These are phyloP conservation scores for Acmispon strigosus DNA, from an alignment of 306 rosid genomes.

Conservation along the genomic window DNA sequence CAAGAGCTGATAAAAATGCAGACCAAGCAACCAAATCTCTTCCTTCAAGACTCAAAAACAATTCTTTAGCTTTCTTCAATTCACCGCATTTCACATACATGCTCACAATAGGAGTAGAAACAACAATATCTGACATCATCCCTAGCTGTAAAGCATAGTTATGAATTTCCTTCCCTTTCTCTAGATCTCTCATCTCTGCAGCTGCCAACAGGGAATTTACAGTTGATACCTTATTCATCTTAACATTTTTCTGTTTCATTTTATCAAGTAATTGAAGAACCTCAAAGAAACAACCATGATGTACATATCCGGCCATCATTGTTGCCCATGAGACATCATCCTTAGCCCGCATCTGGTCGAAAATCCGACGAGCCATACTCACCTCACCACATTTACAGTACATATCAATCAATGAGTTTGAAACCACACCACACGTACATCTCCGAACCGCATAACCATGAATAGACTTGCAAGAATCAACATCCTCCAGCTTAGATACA, in stretches of 20 bases:
- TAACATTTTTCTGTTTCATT: slow-evolving; percentile 22
- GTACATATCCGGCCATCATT: slow-evolving; percentile 59
- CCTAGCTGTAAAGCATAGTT: slow-evolving; percentile 32
- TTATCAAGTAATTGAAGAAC: slow-evolving; percentile 48
- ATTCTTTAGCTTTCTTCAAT: slow-evolving; percentile 40
- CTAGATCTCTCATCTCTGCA: slow-evolving; percentile 47
- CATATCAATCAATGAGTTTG: slow-evolving; percentile 64
- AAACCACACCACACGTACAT: slow-evolving; percentile 26
- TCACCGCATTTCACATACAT: slow-evolving; percentile 69
- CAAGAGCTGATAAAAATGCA: slow-evolving; percentile 55
- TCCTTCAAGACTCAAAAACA: slow-evolving; percentile 33
- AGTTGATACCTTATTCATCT: slow-evolving; percentile 42
- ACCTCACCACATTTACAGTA: slow-evolving; percentile 57
- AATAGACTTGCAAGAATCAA: slow-evolving; percentile 47
- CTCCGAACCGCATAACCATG: slow-evolving; percentile 59
- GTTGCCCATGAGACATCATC: slow-evolving; percentile 60
- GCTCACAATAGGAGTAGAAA: slow-evolving; percentile 50
- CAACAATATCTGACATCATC: slow-evolving; percentile 34
- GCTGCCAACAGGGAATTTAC: slow-evolving; percentile 56
- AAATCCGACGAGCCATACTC: slow-evolving; percentile 31
- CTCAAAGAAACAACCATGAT: slow-evolving; percentile 39
- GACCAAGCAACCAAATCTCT: slow-evolving; percentile 64
- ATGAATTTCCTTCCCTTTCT: slow-evolving; percentile 51
- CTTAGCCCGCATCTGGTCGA: slow-evolving; percentile 31
- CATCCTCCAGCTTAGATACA: slow-evolving; percentile 40